Base-by-base conservation (phyloP, 1,139 yeast genomes). In the Hyphopichia pseudoburtonii region DNA sequence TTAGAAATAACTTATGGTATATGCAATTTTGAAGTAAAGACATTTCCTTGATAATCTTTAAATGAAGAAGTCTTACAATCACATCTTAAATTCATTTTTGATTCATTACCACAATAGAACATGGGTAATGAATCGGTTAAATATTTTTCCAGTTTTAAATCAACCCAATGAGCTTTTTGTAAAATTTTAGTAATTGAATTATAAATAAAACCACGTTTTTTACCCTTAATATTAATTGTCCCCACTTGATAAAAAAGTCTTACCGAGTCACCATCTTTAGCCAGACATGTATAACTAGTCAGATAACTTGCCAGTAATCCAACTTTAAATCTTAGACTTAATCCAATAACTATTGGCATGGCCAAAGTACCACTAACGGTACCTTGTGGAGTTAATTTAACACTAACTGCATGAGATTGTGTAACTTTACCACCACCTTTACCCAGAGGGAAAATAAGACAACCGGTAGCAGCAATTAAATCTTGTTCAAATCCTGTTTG, bases 391-490 rank as follows among this genome's bases (percentile, higher is more conserved):
- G 36, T 31, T 12, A 48, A 28, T n/a, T 17, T 26, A 2, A 48
- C 30, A 3, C 44, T 46, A 5, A 37, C 35, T 8, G 33, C 18
- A 36, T 46, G 43, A 3, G 38, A 30, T 10, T 52, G 33, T 10
- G 37, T 21, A 6, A 56, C 40, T 2, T 54, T 40, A 2, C 60
- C 57, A 6, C 41, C 16, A 2, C 52, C 53, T 14, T 30, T 35
- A 2, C 39, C 36, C 2, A 35, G 32, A 9, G 36, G 32, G 28
- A 53, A 48, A 10, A 23, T 18, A 24, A 56, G 37, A 38, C 63
- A 57, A 4, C 53, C 42, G 7, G 50, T 46, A 2, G 52, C 57
- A 2, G 63, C 60, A 17, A 54, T 27, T 17, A 51, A 29, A 0
- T 32, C 32, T 1, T 44, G 40, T 31, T 47, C 49, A 21, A 34